Evolutionary conservation across 2,329 filamentous ascomycete genomes (phyloP), one percentile per base, ranked within the genome.

Genomic region (Pyrenophora tritici-repentis): DNA sequence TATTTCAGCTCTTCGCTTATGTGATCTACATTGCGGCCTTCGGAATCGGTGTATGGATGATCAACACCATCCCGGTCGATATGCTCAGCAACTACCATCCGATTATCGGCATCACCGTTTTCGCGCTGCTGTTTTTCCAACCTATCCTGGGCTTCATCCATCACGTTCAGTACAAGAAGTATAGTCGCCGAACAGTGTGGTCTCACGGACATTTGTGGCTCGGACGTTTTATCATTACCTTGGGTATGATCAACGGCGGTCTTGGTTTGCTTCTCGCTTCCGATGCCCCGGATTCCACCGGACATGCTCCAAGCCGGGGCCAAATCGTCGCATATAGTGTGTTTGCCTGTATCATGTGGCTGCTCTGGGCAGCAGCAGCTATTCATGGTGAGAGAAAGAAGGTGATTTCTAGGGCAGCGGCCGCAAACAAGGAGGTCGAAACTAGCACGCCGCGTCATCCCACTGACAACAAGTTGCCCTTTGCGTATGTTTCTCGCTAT

Each of bases 211-310:
- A 85, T 58, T 73, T 83, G 40, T 85, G 82, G 82, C 61, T 83
- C 20, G 82, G 82, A 14, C 75, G 82, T 4, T 58, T 73, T 22
- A 72, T 78, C 17, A 76, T 85, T 10, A 71, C 76, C 0, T 67
- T 84, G 1, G 82, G 79, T 3, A 79, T 83, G 48, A 73, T 84
- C 63, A 84, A 84, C 60, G 82, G 79, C 13, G 82, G 81, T 0
- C 68, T 84, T 0, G 82, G 82, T 1, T 73, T 83, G 45, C 55
- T 69, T 1, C 54, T 71, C 34, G 69, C 69, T 3, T 64, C 58
- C 1, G 59, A 68, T 37, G 67, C 67, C 9, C 63, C 63, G 5
- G 49, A 47, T 2, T 53, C 58, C n/a, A 58, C 65, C 0, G 64
- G 56, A 10, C 67, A 66, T 22, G 56, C 56, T 0, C 66, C 68